Evolutionary conservation across 2,329 filamentous ascomycete species (phyloP), one percentile per base, ranked within the genome.

Genomic region (Thelonectria discophora): DNA sequence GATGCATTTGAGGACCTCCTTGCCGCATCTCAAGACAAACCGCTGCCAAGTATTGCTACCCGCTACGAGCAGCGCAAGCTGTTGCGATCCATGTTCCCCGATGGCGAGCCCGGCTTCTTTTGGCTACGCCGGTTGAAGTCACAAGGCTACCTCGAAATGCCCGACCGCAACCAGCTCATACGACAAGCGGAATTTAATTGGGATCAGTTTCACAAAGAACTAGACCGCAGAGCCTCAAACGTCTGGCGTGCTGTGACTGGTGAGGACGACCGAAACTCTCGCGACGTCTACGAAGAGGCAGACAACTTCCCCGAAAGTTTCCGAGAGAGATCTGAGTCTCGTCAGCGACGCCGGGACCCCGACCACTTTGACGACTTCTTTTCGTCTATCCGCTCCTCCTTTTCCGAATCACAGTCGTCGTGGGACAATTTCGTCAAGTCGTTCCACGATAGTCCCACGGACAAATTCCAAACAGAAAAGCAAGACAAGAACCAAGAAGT

Each of bases 1-100:
- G 84, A 87, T 65, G 84, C 85, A 48, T 86, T 87, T 63, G 84
- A 87, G 67, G 85, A 87, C 63, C 79, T 88, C 15, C 75, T 87
- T 12, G 75, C 76, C n/a, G 78, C 79, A 17, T 79, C 78, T n/a
- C 77, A 79, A 13, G 79, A 79, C 4, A 74, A 76, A 7, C 71
- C 74, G 2, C 72, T 86, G 18, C 76, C 77, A 5, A 76, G 81
- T 18, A 78, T 84, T 20, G 64, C 66, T 12, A 70, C 67, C 2
- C 73, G 74, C 46, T 72, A 77, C 55, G 69, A 76, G 34, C 75
- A 78, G 63, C 74, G 76, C 49, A 74, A 69, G 59, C 72, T 80
- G 12, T 69, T 81, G 43, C 71, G 72, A 20, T 72, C 74, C 10
- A 77, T 80, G 71, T 81, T 76, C 55, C 77, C 79, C 10, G 60